A percentile compares a stretch with the other conserved stretches of the same genome.
Evolutionary conservation across 345 rosid species (phyloP).

Genomic region (Eucalyptus tenuipes): DNA sequence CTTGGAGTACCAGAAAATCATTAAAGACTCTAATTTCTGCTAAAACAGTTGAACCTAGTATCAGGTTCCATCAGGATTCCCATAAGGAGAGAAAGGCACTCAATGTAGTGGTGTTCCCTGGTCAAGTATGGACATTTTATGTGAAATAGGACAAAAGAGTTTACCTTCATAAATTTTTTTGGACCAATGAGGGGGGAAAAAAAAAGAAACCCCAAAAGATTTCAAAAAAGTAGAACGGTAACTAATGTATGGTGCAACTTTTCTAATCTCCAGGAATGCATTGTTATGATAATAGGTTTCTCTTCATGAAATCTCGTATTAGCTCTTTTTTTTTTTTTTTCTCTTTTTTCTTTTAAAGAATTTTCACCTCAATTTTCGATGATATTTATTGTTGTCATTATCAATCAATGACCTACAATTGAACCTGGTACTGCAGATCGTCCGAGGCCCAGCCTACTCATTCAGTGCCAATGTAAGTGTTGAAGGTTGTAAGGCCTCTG

Average conservation of each 20-base stretch:
- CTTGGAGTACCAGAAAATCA: neutral
- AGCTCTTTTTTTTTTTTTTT: neutral
- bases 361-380: neutral
- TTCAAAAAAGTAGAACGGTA: neutral
- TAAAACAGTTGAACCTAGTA: neutral
- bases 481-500: conserved; percentile 71
- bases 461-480: conserved; percentile 77
- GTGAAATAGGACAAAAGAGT: neutral
- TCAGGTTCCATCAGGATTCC: neutral
- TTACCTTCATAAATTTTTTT: neutral
- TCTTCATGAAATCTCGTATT: neutral
- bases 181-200: neutral
- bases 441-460: conserved; percentile 53
- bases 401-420: neutral
- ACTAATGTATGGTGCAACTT: neutral
- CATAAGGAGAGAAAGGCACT: neutral
- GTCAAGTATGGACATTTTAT: neutral
- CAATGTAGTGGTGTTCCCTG: neutral
- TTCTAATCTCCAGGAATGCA: neutral
- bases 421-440: conserved; percentile 42
- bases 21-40: neutral
- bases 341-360: neutral
- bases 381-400: neutral
- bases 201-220: neutral
- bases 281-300: neutral